Evolutionary conservation across 192 early-diverging fungal genomes (phyloP), one percentile per base, ranked within the genome.

Genomic region (Diversispora epigaea): DNA sequence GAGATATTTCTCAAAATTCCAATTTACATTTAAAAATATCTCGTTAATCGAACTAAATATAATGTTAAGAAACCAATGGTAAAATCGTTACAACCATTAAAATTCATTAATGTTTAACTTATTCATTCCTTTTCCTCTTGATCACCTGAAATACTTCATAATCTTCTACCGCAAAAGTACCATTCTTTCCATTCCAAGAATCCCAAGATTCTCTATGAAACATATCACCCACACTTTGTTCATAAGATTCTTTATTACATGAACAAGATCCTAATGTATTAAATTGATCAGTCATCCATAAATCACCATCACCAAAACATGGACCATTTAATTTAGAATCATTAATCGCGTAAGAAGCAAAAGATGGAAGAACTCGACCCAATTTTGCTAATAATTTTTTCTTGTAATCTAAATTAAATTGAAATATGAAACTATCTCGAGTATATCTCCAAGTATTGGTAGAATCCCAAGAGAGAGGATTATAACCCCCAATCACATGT

Each of bases 261-360:
- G 32, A 58, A 46, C 70, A 72, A 72, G 7, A 58, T 43, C 22
- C 54, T 21, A 39, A 5, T 58, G 39, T 15, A 72, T 72, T 47
- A 72, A 72, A 72, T 10, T 72, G 17, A 46, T 72, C 56, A 21
- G 4, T 72, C 39, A 72, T 43, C 70, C 70, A 72, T 15, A 72
- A 58, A 41, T 72, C 70, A 45, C 70, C 70, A 72, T 72, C 56
- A 8, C 70, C 70, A 58, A 72, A 72, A 72, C 70, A 72, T 17
- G 70, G 70, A 10, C 70, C 70, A 21, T 21, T 4, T 9, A 4
- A 17, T 45, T 72, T 40, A 43, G 15, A 45, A 55, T 60, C 52
- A 58, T 22, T 72, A 44, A 72, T 43, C 17, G 70, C 70, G 22
- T 71, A 57, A 17, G n/a, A 15, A 19, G 70, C 9, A 57, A 8